phyloP scores from a whole-genome alignment of 371 early-diverging fungal species.

The Mucor circinelloides region DNA sequence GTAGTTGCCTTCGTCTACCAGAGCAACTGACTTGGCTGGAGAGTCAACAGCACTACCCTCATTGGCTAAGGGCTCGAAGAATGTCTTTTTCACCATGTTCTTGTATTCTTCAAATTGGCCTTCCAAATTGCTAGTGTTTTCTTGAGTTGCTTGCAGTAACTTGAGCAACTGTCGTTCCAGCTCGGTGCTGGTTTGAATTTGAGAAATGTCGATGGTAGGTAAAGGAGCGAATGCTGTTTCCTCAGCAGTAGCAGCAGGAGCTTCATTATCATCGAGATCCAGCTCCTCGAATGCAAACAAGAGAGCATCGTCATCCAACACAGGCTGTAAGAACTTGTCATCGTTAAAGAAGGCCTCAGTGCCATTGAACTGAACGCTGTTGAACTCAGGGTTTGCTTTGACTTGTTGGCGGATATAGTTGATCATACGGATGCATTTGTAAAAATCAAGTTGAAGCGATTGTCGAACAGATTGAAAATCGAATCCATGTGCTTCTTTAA shows the following conservation, averaged over 20 bases:
- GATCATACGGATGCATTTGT: slow-evolving; percentile 83
- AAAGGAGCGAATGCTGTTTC: slow-evolving; percentile 9
- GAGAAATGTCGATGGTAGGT: slow-evolving; percentile 14
- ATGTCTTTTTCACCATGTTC: slow-evolving; percentile 68
- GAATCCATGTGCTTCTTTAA: slow-evolving; percentile 64
- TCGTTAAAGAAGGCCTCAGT: slow-evolving; percentile 68
- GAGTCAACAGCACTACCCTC: slow-evolving; percentile 12
- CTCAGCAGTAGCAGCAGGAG: not conserved
- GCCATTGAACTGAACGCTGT: slow-evolving; percentile 27
- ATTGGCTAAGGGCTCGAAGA: slow-evolving; percentile 61
- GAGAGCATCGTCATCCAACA: slow-evolving; percentile 80
- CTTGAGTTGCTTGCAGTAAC: slow-evolving; percentile 53
- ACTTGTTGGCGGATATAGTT: slow-evolving; percentile 78
- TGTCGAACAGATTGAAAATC: slow-evolving; percentile 65
- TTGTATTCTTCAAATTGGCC: slow-evolving; percentile 73
- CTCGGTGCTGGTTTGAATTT: slow-evolving; percentile 46
- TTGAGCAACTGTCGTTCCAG: slow-evolving; percentile 59
- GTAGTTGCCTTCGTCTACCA: slow-evolving; percentile 62
- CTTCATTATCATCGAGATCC: slow-evolving; percentile 29
- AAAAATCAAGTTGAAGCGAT: slow-evolving; percentile 72
- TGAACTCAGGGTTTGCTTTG: not conserved
- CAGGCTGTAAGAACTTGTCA: slow-evolving; percentile 77
- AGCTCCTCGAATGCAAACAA: slow-evolving; percentile 68
- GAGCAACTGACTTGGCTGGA: not conserved
- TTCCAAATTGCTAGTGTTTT: slow-evolving; percentile 49